Base-by-base conservation (phyloP, 1,284 basidiomycete genomes). In the Marasmius fiardii region DNA sequence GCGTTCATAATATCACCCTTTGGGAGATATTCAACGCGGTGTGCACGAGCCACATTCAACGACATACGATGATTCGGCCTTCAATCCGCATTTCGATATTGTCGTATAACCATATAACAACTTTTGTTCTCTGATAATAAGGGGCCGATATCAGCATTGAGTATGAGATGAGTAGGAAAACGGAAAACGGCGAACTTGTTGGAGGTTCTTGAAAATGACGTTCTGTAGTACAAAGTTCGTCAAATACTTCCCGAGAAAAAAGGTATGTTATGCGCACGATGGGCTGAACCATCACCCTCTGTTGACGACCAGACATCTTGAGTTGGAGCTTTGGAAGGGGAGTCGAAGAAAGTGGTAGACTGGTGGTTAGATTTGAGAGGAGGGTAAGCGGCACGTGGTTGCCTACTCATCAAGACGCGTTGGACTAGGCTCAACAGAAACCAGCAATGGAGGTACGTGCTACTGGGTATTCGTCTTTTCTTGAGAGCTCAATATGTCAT, bases 121-220 rank as follows among this genome's bases (percentile, higher is more conserved):
- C 90, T 73, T 91, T 92, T 54, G 83, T 77, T 79, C 87, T 88
- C 90, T 97, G 72, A 34, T 43, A 50, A 8, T 7, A n/a, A 20
- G 39, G 39, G 55, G 21, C 53, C 21, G 12, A 41, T 31, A 34
- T 54, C 56, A 51, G 54, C n/a, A 11, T 35, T 28, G 8, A 20
- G 24, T 10, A 31, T 10, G 44, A 39, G 53, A 28, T 47, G 8
- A 44, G 18, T 8, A 18, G n/a, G n/a, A 21, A 37, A 41, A 48
- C 33, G 23, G 23, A 35, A 18, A 23, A n/a, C n/a, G 43, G 64
- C 66, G 56, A 51, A 85, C 89, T 76, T 90, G 86, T 74, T 99
- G 97, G 51, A 99, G 79, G 77, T 98, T 95, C 82, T 95, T 95
- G 83, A 99, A 99, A 74, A 99, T 98, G 64, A 98, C 93, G 80